A percentile compares a stretch with the other conserved stretches of the same genome.
These are phyloP conservation scores for Blastobotrys robertii DNA, from an alignment of 805 yeast species.

Conservation along the genomic window DNA sequence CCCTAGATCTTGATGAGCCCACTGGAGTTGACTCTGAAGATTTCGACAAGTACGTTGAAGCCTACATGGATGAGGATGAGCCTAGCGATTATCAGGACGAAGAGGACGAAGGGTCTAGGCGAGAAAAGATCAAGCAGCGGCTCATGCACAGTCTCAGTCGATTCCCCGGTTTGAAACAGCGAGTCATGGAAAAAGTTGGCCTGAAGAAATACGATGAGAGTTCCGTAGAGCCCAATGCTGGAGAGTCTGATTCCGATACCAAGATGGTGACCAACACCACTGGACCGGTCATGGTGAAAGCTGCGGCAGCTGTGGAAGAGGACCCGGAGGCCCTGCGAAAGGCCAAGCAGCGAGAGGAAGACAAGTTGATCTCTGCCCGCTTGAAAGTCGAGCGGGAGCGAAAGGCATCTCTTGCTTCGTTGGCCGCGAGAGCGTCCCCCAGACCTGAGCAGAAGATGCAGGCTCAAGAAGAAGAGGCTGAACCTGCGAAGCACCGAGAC, in stretches of 20 bases:
- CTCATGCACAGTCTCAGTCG: too few relatives aligned
- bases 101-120: not conserved
- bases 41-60: slow-evolving; percentile 1
- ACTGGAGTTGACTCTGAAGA: not conserved
- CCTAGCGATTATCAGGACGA: slow-evolving; percentile 3
- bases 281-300: not conserved
- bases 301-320: not conserved
- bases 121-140: too few relatives aligned
- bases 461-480: too few relatives aligned
- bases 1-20: not conserved
- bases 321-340: not conserved
- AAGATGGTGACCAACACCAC: not conserved
- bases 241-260: not conserved
- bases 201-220: too few relatives aligned
- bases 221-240: not conserved
- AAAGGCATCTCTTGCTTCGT: too few relatives aligned
- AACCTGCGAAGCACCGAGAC: too few relatives aligned
- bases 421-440: too few relatives aligned
- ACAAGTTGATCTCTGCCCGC: not conserved
- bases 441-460: too few relatives aligned
- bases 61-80: not conserved
- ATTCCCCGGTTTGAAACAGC: too few relatives aligned
- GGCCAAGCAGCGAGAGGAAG: not conserved
- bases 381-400: not conserved
- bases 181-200: too few relatives aligned